Evolutionary conservation across 305 asterid genomes (phyloP), one percentile per base, ranked within the genome.

Genomic region (Solanum aculeatissimum): DNA sequence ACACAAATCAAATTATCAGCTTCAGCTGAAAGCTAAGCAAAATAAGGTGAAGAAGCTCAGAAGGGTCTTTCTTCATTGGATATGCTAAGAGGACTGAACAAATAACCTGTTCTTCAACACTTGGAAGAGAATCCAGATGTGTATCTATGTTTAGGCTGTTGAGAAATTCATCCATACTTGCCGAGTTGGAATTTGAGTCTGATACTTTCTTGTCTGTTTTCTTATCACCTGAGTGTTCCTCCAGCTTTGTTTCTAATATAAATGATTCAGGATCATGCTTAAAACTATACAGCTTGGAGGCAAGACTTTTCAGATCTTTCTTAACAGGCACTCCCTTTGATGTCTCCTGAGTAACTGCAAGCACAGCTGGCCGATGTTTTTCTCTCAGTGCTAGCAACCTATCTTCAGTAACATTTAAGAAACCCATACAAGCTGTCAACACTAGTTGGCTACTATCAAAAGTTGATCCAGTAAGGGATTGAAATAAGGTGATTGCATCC

Each of bases 361-460:
- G 85, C 85, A 95, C 81, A 85, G 98, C 79, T 83, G 97, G 96
- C 62, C 96, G 92, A 87, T 95, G 97, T 90, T 91, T 93, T 69
- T 91, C 90, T 87, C 98, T 94, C 62, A 93, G 89, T 85, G 85
- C 92, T 84, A 89, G 89, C 87, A 95, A 86, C 87, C 90, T 91
- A 35, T 91, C 92, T 89, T 95, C 98, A 7, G 94, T 94, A 60
- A 94, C 87, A 62, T 80, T 92, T 89, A 90, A 86, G 91, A 91
- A 95, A 77, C 98, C 96, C 93, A 93, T 94, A 89, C 98, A 93
- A 82, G 98, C 98, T 85, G 96, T 94, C 92, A 95, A 90, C 78
- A 95, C 98, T 84, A 95, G 98, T 89, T 94, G 98, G 89, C 98
- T 95, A 91, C 98, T 93, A 79, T 95, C 98, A 84, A 95, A 95